A percentile compares a stretch with the other conserved stretches of the same genome.
These are phyloP conservation scores for Coniochaeta ligniaria DNA, from an alignment of 2,329 filamentous ascomycete species.

Conservation along the genomic window DNA sequence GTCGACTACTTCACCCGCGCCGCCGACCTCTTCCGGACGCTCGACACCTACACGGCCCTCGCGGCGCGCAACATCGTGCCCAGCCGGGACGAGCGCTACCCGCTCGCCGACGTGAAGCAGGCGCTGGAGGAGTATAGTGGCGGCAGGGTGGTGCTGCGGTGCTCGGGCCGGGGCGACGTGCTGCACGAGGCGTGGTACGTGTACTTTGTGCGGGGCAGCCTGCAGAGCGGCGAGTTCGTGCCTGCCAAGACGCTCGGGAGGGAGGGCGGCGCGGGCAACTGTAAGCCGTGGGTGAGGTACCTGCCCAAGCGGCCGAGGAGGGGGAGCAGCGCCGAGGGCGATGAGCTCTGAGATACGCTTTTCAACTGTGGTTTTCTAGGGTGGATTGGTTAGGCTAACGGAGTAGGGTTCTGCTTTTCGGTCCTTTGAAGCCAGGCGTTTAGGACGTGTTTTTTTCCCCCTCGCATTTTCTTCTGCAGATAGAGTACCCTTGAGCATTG, in stretches of 20 bases:
- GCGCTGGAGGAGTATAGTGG: slow-evolving; percentile 37
- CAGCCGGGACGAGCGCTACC: slow-evolving; percentile 28
- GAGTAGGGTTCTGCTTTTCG: too few relatives aligned
- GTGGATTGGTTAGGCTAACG: not conserved
- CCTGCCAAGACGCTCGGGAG: slow-evolving; percentile 28
- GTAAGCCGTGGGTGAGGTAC: slow-evolving; percentile 29
- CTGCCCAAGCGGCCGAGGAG: slow-evolving; percentile 24
- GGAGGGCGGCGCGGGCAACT: slow-evolving; percentile 31
- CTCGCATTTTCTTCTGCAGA: not conserved
- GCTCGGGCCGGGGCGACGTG: slow-evolving; percentile 26
- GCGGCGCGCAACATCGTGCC: slow-evolving; percentile 28
- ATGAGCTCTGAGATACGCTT: not conserved
- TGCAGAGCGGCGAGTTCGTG: slow-evolving; percentile 42
- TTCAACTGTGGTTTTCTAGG: not conserved
- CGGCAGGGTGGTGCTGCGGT: slow-evolving; percentile 35
- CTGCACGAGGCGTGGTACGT: slow-evolving; percentile 47
- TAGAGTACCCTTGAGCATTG: not conserved
- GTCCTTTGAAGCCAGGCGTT: not conserved
- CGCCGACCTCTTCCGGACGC: slow-evolving; percentile 29
- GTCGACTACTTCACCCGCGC: slow-evolving; percentile 38
- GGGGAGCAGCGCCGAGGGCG: not conserved
- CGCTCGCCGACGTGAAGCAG: slow-evolving; percentile 30
- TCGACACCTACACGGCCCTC: slow-evolving; percentile 35
- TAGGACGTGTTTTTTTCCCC: not conserved
- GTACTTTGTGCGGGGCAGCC: slow-evolving; percentile 43